A percentile compares a stretch with the other conserved stretches of the same genome.
Evolutionary conservation across 2,329 filamentous ascomycete genomes (phyloP).

Genomic region (Xylaria multiplex): DNA sequence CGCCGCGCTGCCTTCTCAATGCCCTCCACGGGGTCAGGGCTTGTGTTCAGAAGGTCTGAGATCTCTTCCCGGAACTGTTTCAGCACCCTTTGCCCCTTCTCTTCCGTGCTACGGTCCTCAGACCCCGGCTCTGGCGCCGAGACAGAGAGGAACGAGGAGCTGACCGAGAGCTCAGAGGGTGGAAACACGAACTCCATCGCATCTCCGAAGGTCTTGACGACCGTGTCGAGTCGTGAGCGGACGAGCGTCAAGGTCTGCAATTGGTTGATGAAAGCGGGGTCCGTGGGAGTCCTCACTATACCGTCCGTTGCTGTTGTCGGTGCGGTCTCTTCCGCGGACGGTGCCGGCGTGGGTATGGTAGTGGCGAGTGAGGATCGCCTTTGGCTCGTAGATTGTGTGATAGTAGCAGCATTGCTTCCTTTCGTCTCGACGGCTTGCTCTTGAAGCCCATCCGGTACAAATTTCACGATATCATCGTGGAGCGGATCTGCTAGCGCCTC

Average conservation of each 20-base stretch:
- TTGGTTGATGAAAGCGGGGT: slow-evolving; percentile 76
- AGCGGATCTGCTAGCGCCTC: slow-evolving; percentile 80
- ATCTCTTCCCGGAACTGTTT: slow-evolving; percentile 78
- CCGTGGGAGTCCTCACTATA: slow-evolving; percentile 36
- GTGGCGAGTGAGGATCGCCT: slow-evolving; percentile 42
- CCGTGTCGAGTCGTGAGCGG: slow-evolving; percentile 83
- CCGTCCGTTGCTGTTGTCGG: slow-evolving; percentile 18
- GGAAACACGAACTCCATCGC: slow-evolving; percentile 96
- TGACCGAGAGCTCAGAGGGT: slow-evolving; percentile 84
- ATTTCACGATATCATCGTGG: slow-evolving; percentile 75
- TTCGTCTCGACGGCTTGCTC: slow-evolving; percentile 43
- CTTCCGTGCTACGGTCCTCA: slow-evolving; percentile 74
- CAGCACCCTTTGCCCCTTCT: slow-evolving; percentile 86
- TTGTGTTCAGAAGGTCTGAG: slow-evolving; percentile 67
- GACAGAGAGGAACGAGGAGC: slow-evolving; percentile 88
- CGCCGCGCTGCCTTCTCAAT: slow-evolving; percentile 77
- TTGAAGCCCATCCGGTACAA: slow-evolving; percentile 67
- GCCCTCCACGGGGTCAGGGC: slow-evolving; percentile 70
- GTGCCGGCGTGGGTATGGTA: slow-evolving; percentile 38
- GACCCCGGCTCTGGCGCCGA: slow-evolving; percentile 81
- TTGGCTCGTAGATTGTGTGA: slow-evolving; percentile 33
- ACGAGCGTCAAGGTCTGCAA: slow-evolving; percentile 86
- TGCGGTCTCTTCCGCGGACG: slow-evolving; percentile 11
- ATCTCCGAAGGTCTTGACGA: slow-evolving; percentile 91
- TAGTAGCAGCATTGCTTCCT: neutral